Evolutionary conservation across 2,329 filamentous ascomycete species (phyloP), one percentile per base, ranked within the genome.

Genomic region (Boeremia exigua): DNA sequence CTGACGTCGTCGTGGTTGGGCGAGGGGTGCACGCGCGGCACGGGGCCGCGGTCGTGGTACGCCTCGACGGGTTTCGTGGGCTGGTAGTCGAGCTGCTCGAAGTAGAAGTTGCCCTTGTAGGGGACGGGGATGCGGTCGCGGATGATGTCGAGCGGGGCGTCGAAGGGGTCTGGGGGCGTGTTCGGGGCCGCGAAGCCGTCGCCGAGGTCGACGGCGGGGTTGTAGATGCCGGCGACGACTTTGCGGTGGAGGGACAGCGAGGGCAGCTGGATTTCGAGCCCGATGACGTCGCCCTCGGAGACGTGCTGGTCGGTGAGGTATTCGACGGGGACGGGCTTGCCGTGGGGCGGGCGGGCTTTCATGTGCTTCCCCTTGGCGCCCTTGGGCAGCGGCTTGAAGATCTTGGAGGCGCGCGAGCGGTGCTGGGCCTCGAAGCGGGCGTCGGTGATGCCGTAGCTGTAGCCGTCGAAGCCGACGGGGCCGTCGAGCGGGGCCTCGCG

Each of bases 81-180:
- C 65, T 94, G 90, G 74, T 96, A 96, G 71, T 96, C 92, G 61
- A 92, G 90, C 71, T 91, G 89, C 77, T 98, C 94, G 75, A 96
- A 97, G 78, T 96, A 96, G 48, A 93, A 89, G 73, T 96, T 92
- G 37, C 89, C 87, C 76, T 96, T 97, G 80, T 96, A 96, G 9
- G 93, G 88, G 63, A 98, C 96, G 1, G 95, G 93, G 39, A 97
- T 92, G 44, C 95, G 90, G 75, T 99, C 96, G 59, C 96, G 91
- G 56, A 99, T 91, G 59, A 98, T 90, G 74, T 98, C 95, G 14
- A 86, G 79, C 0, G 84, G 84, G n/a, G 84, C 81, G 0, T 83
- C 81, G 29, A 69, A 65, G 1, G 73, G 70, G 12, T 77, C 75
- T 38, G 58, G 60, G 17, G 65, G 19, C 5, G 19, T 48, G 40